Evolutionary conservation across 805 yeast species (phyloP), one percentile per base, ranked within the genome.

Genomic region (Pichia manshurica): DNA sequence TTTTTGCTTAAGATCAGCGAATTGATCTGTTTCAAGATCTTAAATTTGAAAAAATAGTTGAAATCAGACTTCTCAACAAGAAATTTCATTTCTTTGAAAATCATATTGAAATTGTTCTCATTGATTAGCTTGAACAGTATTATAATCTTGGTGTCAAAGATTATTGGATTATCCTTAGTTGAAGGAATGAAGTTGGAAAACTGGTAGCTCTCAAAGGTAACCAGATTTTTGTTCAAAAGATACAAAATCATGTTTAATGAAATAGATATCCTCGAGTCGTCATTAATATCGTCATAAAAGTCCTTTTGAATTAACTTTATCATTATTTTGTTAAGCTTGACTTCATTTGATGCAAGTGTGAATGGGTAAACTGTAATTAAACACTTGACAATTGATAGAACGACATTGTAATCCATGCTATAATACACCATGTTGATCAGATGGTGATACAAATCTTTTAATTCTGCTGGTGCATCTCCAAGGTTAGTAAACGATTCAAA

Each of bases 81-180:
- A 58, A 79, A 78, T 58, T 81, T 82, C 28, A 89, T 63, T 60
- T 88, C 95, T 29, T 73, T 70, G 28, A 83, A 64, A 4, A 87
- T 72, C 2, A 57, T 48, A 19, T 71, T 69, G 39, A 79, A 75
- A 55, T 77, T 86, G 10, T 65, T 59, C 34, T 75, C 77, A 46
- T 73, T 72, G 32, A 79, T 73, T n/a, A 87, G 65, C 20, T 74
- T 68, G 5, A 87, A 72, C 34, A 88, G 64, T 19, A 87, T 76
- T 42, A 72, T 70, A 6, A 90, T 62, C 62, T 88, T 91, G 42
- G 74, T 64, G 37, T 66, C 64, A 16, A 54, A 47, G 6, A 84
- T 72, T 13, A 70, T 64, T 12, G 29, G 19, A 1, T 67, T 55
- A 56, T 87, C 95, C 2, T 65, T 59, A 2, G 88, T 84, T 15